These are phyloP conservation scores for Arachis stenosperma DNA, from an alignment of 306 rosid genomes.

Conservation along the genomic window DNA sequence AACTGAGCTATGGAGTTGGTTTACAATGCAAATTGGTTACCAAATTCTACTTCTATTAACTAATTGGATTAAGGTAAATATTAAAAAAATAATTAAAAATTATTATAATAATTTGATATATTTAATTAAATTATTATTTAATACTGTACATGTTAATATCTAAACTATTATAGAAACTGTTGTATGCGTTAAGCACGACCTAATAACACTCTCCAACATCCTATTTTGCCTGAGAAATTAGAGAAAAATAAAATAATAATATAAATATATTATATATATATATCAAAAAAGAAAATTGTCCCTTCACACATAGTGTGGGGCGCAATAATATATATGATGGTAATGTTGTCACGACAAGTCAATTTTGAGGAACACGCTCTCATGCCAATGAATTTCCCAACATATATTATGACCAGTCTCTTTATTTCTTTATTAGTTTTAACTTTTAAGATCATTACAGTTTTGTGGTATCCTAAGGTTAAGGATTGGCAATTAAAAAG, in stretches of 20 bases:
- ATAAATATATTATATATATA: not conserved
- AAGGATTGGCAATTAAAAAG: not conserved
- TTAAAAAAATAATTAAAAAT: too few species aligned
- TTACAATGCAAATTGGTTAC: too few species aligned
- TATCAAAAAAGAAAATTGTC: not conserved
- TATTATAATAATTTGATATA: too few species aligned
- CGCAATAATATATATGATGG: constrained; percentile 7
- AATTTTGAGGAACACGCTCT: not conserved
- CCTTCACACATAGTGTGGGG: constrained; percentile 32
- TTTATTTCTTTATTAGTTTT: too few species aligned
- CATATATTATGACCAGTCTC: not conserved
- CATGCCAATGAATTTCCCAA: not conserved
- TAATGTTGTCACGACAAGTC: constrained; percentile 2
- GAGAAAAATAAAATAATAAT: not conserved
- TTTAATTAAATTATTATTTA: too few species aligned
- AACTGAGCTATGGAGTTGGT: too few species aligned
- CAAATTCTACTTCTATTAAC: too few species aligned
- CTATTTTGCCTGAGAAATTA: constrained; percentile 12
- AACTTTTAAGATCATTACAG: too few species aligned
- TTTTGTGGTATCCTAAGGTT: not conserved
- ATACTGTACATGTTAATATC: too few species aligned
- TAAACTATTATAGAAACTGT: too few species aligned
- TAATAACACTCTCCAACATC: constrained; percentile 36
- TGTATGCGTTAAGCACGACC: constrained; percentile 33
- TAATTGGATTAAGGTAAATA: too few species aligned